These are phyloP conservation scores for Graphilbum sp. DNA, from an alignment of 2,329 filamentous ascomycete species.

Conservation along the genomic window DNA sequence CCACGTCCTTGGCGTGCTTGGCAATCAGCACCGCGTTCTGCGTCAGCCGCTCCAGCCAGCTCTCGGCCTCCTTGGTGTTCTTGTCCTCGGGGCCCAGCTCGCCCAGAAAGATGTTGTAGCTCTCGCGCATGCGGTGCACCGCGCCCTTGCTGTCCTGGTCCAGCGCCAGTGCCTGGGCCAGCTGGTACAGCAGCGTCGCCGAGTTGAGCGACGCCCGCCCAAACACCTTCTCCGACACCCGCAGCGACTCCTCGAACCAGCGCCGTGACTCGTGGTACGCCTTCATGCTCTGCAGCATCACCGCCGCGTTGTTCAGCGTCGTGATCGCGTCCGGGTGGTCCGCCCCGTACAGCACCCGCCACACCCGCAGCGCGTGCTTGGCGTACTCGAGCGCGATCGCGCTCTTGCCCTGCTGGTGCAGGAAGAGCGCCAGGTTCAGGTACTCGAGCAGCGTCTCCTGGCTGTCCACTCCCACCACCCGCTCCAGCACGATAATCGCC, in stretches of 20 bases:
- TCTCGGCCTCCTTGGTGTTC: conserved; percentile 96
- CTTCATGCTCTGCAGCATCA: conserved; percentile 95
- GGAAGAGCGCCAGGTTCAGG: conserved; percentile 85
- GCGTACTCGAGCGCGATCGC: conserved; percentile 75
- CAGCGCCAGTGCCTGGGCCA: conserved; percentile 87
- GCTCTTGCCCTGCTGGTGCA: conserved; percentile 85
- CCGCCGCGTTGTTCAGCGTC: conserved; percentile 94
- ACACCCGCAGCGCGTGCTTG: conserved; percentile 82
- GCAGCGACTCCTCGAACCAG: conserved; percentile 91
- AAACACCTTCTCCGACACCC: conserved; percentile 77
- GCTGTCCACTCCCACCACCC: conserved; percentile 84
- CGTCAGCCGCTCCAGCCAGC: conserved; percentile 90
- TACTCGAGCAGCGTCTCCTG: conserved; percentile 90
- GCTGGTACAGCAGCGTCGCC: conserved; percentile 89
- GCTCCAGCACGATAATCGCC: conserved; percentile 88
- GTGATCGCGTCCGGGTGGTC: conserved; percentile 96
- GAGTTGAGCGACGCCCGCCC: conserved; percentile 84
- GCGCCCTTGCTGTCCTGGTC: conserved; percentile 88
- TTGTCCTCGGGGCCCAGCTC: conserved; percentile 81
- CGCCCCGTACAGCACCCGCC: conserved; percentile 91
- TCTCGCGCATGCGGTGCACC: conserved; percentile 87
- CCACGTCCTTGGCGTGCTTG: conserved; percentile 78
- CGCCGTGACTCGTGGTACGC: conserved; percentile 85
- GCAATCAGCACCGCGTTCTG: conserved; percentile 90
- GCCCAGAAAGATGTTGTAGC: conserved; percentile 84